Conservation (phyloP, 2,329 filamentous ascomycete genomes). For the Ophiocordyceps polyrhachis-furcata region DNA sequence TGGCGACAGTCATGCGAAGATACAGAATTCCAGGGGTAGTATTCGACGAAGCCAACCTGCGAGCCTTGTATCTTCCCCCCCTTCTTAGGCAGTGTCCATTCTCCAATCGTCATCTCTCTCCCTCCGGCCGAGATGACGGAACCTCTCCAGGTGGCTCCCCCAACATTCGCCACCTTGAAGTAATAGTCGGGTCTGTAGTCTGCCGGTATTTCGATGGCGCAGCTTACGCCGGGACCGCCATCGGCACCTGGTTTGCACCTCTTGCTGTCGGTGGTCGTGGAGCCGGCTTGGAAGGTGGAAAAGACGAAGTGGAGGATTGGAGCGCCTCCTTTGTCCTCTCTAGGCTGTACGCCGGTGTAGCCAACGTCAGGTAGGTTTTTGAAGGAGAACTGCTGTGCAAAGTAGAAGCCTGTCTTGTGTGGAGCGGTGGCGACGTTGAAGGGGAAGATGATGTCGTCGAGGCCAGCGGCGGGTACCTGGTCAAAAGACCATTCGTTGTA, state of each 20-base stretch:
- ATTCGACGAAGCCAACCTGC: conserved; percentile 8
- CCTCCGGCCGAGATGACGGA: conserved; percentile 4
- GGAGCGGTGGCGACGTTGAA: conserved; percentile 6
- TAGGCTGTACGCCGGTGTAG: conserved; percentile 8
- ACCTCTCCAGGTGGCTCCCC: conserved; percentile 7
- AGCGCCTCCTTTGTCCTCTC: conserved; percentile 2
- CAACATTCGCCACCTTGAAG: conserved; percentile 4
- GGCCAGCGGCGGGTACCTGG: not conserved
- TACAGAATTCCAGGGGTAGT: conserved; percentile 6
- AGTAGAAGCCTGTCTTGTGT: conserved; percentile 7
- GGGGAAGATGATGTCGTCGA: conserved; percentile 7
- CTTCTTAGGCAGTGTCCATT: conserved; percentile 5
- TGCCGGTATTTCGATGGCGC: conserved; percentile 4
- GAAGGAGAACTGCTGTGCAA: conserved; percentile 8
- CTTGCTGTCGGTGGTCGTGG: conserved; percentile 3
- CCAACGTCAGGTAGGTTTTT: conserved; percentile 1
- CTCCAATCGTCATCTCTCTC: conserved; percentile 3
- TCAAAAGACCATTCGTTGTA: not conserved
- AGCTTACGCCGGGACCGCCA: conserved; percentile 8
- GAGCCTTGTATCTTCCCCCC: conserved; percentile 4
- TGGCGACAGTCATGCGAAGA: conserved; percentile 3
- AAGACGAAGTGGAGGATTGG: conserved; percentile 6
- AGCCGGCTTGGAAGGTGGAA: conserved; percentile 6
- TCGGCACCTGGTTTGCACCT: conserved; percentile 10
- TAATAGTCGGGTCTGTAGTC: conserved; percentile 7